Evolutionary conservation across 2,329 filamentous ascomycete species (phyloP), one percentile per base, ranked within the genome.

Genomic region (Penicillium sp.): DNA sequence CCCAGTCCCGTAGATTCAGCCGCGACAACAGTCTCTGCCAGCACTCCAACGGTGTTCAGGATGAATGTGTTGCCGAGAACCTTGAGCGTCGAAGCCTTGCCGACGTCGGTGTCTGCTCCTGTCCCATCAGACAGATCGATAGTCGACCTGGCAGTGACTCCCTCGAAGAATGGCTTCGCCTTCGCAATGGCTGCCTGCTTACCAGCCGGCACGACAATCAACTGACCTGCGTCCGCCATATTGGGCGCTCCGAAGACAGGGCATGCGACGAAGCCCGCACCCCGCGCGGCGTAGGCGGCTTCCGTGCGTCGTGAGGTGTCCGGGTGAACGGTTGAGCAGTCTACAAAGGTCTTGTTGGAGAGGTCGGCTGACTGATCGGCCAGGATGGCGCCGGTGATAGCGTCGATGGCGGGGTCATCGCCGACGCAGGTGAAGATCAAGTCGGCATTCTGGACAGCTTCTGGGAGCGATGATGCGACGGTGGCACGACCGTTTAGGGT

Each of bases 21-120:
- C 5, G 92, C 75, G 1, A 88, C 85, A 67, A 93, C 83, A 5
- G 87, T 89, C 76, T 96, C 91, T 1, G 89, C 86, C 3, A 96
- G 77, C 48, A 90, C 83, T 67, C 92, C 88, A 21, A 92, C 83
- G 83, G 92, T 92, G 76, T 90, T 89, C 36, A 95, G 71, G 64
- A 96, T 82, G 70, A 96, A 92, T 0, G 89, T 90, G 73, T 96
- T 96, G 53, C 92, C 92, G 9, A 96, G 82, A 18, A 96, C 79
- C 75, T 96, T 94, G 44, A 96, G 79, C 42, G 85, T 82, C 1
- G 86, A 83, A 4, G 91, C 87, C 49, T 85, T 84, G 48, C 87
- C 84, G 45, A 87, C 86, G 1, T 93, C 85, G 55, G 95, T 86
- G 59, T 86, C 83, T 1, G 81, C 82, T 29, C 84, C 82, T 5